phyloP scores from a whole-genome alignment of 1,284 basidiomycete species.

The Fomes fomentarius region DNA sequence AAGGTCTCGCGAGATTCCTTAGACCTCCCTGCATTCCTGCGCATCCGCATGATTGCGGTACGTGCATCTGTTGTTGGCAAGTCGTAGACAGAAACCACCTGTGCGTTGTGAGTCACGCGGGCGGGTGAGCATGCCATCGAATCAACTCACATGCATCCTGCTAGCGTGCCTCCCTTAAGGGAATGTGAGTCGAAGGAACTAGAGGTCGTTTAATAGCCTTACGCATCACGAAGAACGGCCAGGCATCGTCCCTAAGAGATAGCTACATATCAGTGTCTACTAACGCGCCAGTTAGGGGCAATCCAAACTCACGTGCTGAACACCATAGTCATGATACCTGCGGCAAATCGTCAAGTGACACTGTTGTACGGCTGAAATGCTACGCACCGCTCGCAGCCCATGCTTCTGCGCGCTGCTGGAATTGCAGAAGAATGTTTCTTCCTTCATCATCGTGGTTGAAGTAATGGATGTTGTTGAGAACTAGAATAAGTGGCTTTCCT shows the following conservation, averaged over 20 bases:
- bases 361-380: neutral
- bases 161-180: constrained; percentile 76
- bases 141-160: constrained; percentile 64
- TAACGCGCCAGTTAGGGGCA: no score
- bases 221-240: constrained; percentile 74
- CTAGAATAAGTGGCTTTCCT: constrained; percentile 73
- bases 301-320: constrained; percentile 66
- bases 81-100: constrained; percentile 78
- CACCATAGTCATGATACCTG: constrained; percentile 78
- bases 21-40: constrained; percentile 36
- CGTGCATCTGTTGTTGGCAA: constrained; percentile 65
- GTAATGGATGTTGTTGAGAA: constrained; percentile 80
- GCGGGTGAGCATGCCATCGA: neutral
- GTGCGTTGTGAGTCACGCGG: constrained; percentile 7
- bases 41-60: constrained; percentile 61
- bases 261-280: neutral
- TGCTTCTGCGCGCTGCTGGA: constrained; percentile 83
- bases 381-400: constrained; percentile 79
- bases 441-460: constrained; percentile 84
- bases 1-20: constrained; percentile 39
- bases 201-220: no score
- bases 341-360: neutral
- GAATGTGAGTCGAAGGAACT: no score
- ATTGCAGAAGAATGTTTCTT: constrained; percentile 73
- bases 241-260: constrained; percentile 73